Percentiles rank a stretch among this genome's conserved stretches.
phyloP scores from a whole-genome alignment of 129 eudicot genomes.

The Rutidosis leptorrhynchoides region DNA sequence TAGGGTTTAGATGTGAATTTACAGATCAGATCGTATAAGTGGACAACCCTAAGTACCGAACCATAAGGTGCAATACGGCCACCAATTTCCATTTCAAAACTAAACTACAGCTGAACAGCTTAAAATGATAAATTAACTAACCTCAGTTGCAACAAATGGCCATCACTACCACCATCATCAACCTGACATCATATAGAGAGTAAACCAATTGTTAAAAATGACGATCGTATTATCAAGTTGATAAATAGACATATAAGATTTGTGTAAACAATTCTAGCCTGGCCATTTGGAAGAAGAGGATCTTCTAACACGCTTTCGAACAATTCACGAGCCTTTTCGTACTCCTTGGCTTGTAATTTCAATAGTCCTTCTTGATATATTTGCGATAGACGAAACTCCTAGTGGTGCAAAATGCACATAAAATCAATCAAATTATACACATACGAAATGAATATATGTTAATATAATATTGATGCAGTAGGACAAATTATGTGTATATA shows the following conservation, averaged over 20 bases:
- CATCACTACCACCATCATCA: slow-evolving; percentile 70
- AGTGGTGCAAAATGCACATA: slow-evolving; percentile 19
- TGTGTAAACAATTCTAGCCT: slow-evolving; percentile 42
- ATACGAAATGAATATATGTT: not conserved
- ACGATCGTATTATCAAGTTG: not conserved
- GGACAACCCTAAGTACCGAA: slow-evolving; percentile 3
- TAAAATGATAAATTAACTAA: slow-evolving; percentile 19
- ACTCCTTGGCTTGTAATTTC: slow-evolving; percentile 76
- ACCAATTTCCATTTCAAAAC: not conserved
- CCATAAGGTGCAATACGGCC: not conserved
- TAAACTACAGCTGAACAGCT: slow-evolving; percentile 17
- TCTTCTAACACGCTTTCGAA: slow-evolving; percentile 74
- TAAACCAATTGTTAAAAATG: not conserved
- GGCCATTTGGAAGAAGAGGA: slow-evolving; percentile 64
- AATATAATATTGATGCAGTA: not conserved
- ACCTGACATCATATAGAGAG: slow-evolving; percentile 37
- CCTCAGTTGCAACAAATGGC: slow-evolving; percentile 92
- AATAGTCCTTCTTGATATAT: slow-evolving; percentile 87
- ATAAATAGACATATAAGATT: not conserved
- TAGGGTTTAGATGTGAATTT: not conserved
- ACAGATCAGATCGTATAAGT: not conserved
- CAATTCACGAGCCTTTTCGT: slow-evolving; percentile 81
- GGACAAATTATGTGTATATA: not conserved
- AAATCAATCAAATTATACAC: slow-evolving; percentile 5
- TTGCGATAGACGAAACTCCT: slow-evolving; percentile 93